phyloP scores from a whole-genome alignment of 768 basidiomycete genomes.

The Amanita thiersii region DNA sequence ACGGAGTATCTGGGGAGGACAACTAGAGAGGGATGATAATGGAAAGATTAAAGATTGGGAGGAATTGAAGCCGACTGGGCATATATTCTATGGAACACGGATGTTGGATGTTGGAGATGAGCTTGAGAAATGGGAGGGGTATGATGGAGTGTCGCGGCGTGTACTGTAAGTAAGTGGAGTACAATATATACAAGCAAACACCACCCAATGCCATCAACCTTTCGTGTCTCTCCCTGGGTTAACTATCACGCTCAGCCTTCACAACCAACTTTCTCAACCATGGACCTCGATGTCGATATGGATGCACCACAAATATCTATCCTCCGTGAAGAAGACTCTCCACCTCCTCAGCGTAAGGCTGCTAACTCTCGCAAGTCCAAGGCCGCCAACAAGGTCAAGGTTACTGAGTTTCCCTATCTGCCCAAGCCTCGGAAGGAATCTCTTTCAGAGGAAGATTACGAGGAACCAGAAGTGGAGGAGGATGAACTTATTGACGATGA shows the following conservation, averaged over 20 bases:
- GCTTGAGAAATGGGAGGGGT: constrained; percentile 62
- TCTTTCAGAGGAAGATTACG: constrained; percentile 43
- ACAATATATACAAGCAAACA: constrained; percentile 29
- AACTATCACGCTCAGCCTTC: constrained; percentile 32
- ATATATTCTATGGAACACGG: constrained; percentile 61
- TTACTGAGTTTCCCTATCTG: constrained; percentile 7
- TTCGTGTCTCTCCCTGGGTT: constrained; percentile 60
- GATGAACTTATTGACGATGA: constrained; percentile 67
- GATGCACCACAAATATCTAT: constrained; percentile 81
- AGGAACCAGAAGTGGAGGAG: constrained; percentile 65
- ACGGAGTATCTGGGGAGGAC: constrained; percentile 52
- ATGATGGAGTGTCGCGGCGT: constrained; percentile 37
- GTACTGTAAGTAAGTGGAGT: constrained; percentile 13
- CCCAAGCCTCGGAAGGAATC: constrained; percentile 16
- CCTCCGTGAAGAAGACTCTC: constrained; percentile 63
- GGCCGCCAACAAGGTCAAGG: constrained; percentile 10
- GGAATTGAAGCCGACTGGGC: constrained; percentile 48
- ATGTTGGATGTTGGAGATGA: constrained; percentile 48
- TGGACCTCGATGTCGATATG: constrained; percentile 52
- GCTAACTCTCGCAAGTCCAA: constrained; percentile 13
- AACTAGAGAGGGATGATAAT: constrained; percentile 43
- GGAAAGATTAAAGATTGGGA: constrained; percentile 48
- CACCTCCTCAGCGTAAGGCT: constrained; percentile 40
- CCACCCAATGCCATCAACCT: constrained; percentile 32
- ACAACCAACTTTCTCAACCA: constrained; percentile 19